phyloP scores from a whole-genome alignment of 768 basidiomycete genomes.

The Lentinula sp. region DNA sequence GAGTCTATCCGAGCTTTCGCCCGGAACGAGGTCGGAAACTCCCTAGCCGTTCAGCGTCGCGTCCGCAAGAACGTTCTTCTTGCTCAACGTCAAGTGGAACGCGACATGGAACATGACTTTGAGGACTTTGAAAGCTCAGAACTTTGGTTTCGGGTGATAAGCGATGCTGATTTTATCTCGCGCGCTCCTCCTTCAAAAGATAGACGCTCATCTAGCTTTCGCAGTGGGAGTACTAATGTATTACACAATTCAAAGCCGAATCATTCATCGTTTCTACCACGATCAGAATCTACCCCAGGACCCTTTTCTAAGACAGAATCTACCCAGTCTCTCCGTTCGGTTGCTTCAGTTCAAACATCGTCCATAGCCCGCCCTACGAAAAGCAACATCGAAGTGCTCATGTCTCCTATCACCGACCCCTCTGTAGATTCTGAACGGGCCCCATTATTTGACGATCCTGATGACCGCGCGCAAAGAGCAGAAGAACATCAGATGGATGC shows the following conservation, averaged over 20 bases:
- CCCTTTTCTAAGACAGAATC: constrained; percentile 35
- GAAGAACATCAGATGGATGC: constrained; percentile 90
- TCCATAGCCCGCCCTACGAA: constrained; percentile 20
- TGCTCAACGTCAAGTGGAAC: constrained; percentile 80
- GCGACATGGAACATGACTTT: constrained; percentile 89
- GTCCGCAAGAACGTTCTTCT: constrained; percentile 78
- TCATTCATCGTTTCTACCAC: constrained; percentile 16
- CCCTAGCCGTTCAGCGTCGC: constrained; percentile 37
- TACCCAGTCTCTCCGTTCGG: constrained; percentile 23
- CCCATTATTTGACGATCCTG: constrained; percentile 78
- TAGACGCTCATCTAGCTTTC: constrained; percentile 7
- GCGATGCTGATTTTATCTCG: constrained; percentile 49
- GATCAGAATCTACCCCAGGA: constrained; percentile 31
- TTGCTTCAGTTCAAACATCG: constrained; percentile 10
- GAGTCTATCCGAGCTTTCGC: constrained; percentile 66
- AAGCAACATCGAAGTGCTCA: constrained; percentile 75
- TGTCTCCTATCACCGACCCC: constrained; percentile 58
- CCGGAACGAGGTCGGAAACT: constrained; percentile 37
- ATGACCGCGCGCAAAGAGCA: constrained; percentile 61
- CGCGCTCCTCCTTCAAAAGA: constrained; percentile 12
- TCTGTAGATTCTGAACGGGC: constrained; percentile 51
- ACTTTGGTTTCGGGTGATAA: constrained; percentile 85
- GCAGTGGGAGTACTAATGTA: constrained; percentile 10
- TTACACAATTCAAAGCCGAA: constrained; percentile 10
- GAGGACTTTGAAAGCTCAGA: constrained; percentile 84